Conservation (phyloP, 169 alveolate species). For the Miamiensis avidus region DNA sequence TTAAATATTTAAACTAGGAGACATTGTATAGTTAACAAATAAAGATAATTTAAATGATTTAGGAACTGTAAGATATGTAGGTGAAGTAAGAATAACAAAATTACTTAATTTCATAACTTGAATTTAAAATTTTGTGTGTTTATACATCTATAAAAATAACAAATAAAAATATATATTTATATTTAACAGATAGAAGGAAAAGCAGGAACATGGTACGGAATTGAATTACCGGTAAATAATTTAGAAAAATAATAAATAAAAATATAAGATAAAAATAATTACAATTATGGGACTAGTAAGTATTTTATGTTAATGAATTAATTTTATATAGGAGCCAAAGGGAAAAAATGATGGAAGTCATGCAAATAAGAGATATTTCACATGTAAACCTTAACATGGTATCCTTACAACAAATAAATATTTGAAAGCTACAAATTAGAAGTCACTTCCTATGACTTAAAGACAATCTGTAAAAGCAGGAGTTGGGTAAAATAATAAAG, state of each 20-base stretch:
- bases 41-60: neutral
- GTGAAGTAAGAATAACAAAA: neutral
- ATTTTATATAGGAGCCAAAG: neutral
- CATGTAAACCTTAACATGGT: neutral
- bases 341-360: neutral
- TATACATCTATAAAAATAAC: neutral
- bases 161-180: too few relatives aligned
- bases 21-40: neutral
- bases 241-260: too few relatives aligned
- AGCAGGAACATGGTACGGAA: neutral
- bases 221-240: too few relatives aligned
- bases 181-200: neutral
- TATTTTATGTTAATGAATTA: too few relatives aligned
- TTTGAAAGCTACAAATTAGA: neutral
- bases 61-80: neutral
- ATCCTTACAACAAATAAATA: neutral
- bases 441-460: neutral
- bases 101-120: too few relatives aligned
- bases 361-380: neutral
- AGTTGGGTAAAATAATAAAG: neutral
- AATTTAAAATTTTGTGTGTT: too few relatives aligned
- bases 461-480: neutral
- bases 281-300: too few relatives aligned
- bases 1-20: neutral
- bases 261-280: too few relatives aligned